Percentiles rank a stretch among this genome's conserved stretches.
Evolutionary conservation across 1,139 yeast genomes (phyloP).

Genomic region (Ogataea hybrid): DNA sequence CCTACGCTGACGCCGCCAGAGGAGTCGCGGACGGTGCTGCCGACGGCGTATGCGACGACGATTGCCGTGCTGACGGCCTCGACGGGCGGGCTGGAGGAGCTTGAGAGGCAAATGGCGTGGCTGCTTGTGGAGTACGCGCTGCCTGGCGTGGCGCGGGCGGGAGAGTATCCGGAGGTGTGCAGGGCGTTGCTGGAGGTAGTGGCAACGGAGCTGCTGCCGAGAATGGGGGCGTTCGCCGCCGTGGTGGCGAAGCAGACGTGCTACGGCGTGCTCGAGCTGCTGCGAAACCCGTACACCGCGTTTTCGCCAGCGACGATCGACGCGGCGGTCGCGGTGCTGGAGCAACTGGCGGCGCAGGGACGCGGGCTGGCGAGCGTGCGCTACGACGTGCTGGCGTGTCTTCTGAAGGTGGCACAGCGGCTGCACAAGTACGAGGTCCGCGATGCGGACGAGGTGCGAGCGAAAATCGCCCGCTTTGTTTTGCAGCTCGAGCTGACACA

Average conservation of each 20-base stretch:
- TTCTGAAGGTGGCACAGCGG: constrained; percentile 1
- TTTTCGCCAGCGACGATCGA: constrained; percentile 14
- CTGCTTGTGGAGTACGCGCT: constrained; percentile 26
- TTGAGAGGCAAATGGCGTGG: constrained; percentile 18
- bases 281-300: constrained; percentile 27
- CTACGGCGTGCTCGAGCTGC: constrained; percentile 22
- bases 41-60: constrained; percentile 22
- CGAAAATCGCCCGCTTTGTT: background rate
- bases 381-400: constrained; percentile 22
- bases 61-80: constrained; percentile 15
- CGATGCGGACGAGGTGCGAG: background rate
- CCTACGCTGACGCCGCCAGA: constrained; percentile 29
- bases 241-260: constrained; percentile 23
- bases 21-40: constrained; percentile 21
- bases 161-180: constrained; percentile 23
- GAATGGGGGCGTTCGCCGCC: constrained; percentile 17
- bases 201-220: constrained; percentile 12
- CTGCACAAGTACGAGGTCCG: constrained; percentile 1
- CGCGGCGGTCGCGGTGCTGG: constrained; percentile 11
- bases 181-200: constrained; percentile 13
- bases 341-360: constrained; percentile 3
- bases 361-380: constrained; percentile 5
- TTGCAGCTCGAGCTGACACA: constrained; percentile 1
- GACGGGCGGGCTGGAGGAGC: constrained; percentile 7
- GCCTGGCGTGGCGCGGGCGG: constrained; percentile 26